Conservation (phyloP, 441 rosid genomes). For the Erysimum cheiri region DNA sequence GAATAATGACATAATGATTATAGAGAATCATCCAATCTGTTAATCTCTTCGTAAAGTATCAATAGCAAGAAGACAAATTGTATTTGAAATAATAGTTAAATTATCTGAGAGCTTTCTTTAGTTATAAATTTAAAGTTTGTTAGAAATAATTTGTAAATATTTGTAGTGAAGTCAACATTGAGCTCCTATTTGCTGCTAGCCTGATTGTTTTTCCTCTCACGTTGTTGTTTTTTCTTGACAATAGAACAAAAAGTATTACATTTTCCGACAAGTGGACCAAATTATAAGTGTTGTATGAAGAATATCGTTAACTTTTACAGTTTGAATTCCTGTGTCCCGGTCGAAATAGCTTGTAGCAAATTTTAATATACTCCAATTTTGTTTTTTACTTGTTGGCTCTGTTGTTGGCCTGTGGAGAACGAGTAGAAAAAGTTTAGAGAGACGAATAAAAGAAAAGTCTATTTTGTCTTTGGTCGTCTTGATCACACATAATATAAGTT, state of each 20-base stretch:
- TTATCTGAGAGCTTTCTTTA: neutral
- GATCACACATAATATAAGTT: neutral
- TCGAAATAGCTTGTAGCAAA: slow-evolving; percentile 26
- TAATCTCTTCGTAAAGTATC: slow-evolving; percentile 21
- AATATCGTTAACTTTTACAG: slow-evolving; percentile 24
- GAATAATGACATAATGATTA: slow-evolving; percentile 30
- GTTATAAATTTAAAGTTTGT: neutral
- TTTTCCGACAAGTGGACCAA: slow-evolving; percentile 37
- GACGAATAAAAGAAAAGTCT: neutral
- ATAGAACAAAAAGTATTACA: slow-evolving; percentile 14
- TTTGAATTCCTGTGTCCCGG: slow-evolving; percentile 29
- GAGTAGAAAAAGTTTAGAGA: slow-evolving; percentile 7
- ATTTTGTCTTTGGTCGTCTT: slow-evolving; percentile 7
- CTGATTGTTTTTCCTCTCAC: neutral
- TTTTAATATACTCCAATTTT: slow-evolving; percentile 10
- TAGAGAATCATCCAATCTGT: slow-evolving; percentile 35
- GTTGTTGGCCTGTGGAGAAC: slow-evolving; percentile 18
- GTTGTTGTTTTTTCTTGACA: slow-evolving; percentile 12
- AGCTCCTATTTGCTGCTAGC: slow-evolving; percentile 29
- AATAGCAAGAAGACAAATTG: slow-evolving; percentile 33
- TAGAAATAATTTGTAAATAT: slow-evolving; percentile 10
- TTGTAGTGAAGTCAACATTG: slow-evolving; percentile 36
- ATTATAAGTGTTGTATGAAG: slow-evolving; percentile 3
- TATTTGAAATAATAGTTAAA: slow-evolving; percentile 5
- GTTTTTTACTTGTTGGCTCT: slow-evolving; percentile 23